Base-by-base conservation (phyloP, 371 early-diverging fungal genomes). In the Mortierella sp. region DNA sequence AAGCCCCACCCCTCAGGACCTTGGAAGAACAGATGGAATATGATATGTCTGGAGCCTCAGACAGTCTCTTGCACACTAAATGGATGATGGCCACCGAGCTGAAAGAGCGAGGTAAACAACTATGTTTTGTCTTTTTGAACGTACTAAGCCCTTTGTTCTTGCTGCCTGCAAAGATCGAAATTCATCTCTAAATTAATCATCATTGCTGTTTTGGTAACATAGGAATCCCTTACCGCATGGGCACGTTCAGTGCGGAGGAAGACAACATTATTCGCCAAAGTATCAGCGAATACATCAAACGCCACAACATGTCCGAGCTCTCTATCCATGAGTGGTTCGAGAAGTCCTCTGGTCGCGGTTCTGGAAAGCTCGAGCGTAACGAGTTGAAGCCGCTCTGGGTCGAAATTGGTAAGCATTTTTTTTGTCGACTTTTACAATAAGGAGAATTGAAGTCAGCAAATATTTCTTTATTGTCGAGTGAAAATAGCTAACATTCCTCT, bases 1-100 rank as follows among this genome's bases (percentile, higher is more conserved):
- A 37, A 24, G 43, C 34, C 21, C 37, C 43, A 10, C 34, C 24
- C 37, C 21, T 11, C 24, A 67, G 67, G 67, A 24, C 24, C 19
- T 40, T 67, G 67, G 67, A 67, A 24, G 67, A 67, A 21, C 67
- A 67, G 67, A 37, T 67, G 67, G 67, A 67, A 0, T 67, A 67
- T 11, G 67, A 67, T 24, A 6, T 67, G 67, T 1, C 5, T 8
- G 43, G 37, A 8, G 9, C 67, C 21, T 67, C 67, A 37, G 74
- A 74, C 34, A 86, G 80, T 53, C 82, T 82, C 11, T 44, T 86
- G 48, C 86, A 86, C 54, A 86, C 86, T 11, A 82, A 82, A 55
- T 86, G 86, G 86, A 74, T 86, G 61, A 86, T 86, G 86, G 86
- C 86, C 24, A 86, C 82, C 0, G 86, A 82, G 1, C 40, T 86